Percentiles rank a stretch among this genome's conserved stretches.
Evolutionary conservation across 2,329 filamentous ascomycete genomes (phyloP).

Genomic region (Ramichloridium luteum): DNA sequence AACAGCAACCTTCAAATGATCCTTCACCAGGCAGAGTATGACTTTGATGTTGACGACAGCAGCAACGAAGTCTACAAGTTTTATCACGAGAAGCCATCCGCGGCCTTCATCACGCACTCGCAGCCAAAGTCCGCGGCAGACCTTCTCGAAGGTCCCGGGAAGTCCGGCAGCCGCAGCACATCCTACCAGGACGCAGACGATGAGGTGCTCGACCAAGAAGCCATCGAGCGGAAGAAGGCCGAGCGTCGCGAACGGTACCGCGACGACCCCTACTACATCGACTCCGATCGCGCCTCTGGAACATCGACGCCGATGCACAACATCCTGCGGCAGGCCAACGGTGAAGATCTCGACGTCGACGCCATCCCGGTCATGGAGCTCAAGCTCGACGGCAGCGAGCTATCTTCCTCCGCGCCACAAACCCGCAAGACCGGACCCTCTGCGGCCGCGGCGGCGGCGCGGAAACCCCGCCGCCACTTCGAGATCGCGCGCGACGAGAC

Average conservation of each 20-base stretch:
- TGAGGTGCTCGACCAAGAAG: slow-evolving; percentile 58
- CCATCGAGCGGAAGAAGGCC: slow-evolving; percentile 58
- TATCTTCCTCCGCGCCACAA: slow-evolving; percentile 4
- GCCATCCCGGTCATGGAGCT: slow-evolving; percentile 93
- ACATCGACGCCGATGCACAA: slow-evolving; percentile 67
- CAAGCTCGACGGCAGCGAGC: slow-evolving; percentile 46
- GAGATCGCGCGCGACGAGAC: slow-evolving; percentile 39
- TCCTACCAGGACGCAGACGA: slow-evolving; percentile 35
- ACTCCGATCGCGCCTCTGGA: slow-evolving; percentile 37
- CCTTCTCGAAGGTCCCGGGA: slow-evolving; percentile 28
- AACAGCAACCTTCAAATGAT: slow-evolving; percentile 60
- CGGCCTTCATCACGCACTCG: slow-evolving; percentile 6
- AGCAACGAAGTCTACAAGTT: slow-evolving; percentile 33
- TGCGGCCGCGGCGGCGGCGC: slow-evolving; percentile 4
- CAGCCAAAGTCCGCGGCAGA: slow-evolving; percentile 29
- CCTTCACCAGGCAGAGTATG: slow-evolving; percentile 41
- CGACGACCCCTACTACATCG: slow-evolving; percentile 94
- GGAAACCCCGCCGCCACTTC: slow-evolving; percentile 26
- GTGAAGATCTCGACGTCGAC: slow-evolving; percentile 76
- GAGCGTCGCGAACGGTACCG: slow-evolving; percentile 72
- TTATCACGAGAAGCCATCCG: slow-evolving; percentile 32
- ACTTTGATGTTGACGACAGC: slow-evolving; percentile 30
- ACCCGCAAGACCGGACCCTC: slow-evolving; percentile 1
- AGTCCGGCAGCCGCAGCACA: slow-evolving; percentile 19
- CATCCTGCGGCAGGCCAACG: slow-evolving; percentile 55